Conservation (phyloP, 2,329 filamentous ascomycete genomes). For the Fusarium torreyae region DNA sequence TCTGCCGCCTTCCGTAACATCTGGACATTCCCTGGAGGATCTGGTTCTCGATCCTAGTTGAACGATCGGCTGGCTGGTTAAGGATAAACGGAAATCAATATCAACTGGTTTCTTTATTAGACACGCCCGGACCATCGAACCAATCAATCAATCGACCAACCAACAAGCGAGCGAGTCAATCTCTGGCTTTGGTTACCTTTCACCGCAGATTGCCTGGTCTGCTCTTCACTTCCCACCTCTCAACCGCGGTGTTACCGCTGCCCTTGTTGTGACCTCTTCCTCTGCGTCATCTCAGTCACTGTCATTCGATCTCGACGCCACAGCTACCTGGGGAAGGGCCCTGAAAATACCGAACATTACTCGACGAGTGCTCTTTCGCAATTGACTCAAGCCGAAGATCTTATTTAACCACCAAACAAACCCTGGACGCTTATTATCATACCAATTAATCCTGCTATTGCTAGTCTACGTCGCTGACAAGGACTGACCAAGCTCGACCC, state of each 20-base stretch:
- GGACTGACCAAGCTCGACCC: conserved; percentile 43
- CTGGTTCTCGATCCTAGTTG: background rate
- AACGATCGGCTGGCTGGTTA: conserved; percentile 8
- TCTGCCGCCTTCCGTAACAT: background rate
- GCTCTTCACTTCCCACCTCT: conserved; percentile 2
- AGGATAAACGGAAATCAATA: conserved; percentile 12
- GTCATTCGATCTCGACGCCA: conserved; percentile 29
- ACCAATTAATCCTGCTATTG: conserved; percentile 27
- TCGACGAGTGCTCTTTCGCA: conserved; percentile 6
- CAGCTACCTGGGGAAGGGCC: conserved; percentile 7
- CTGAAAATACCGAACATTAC: conserved; percentile 9
- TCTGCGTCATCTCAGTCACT: conserved; percentile 32
- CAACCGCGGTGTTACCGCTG: conserved; percentile 9
- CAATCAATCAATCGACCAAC: conserved; percentile 3
- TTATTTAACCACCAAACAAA: conserved; percentile 29
- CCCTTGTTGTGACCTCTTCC: conserved; percentile 13
- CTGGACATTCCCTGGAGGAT: background rate
- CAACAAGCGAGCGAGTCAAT: conserved; percentile 6
- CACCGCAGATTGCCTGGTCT: conserved; percentile 13
- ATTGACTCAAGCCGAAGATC: conserved; percentile 8
- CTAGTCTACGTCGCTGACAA: conserved; percentile 39
- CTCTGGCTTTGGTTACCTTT: conserved; percentile 1
- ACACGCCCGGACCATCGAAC: conserved; percentile 4
- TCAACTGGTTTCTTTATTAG: conserved; percentile 18
- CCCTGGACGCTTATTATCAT: conserved; percentile 8